Conservation (phyloP, 1,139 yeast species). For the Scheffersomyces cryptocercus region DNA sequence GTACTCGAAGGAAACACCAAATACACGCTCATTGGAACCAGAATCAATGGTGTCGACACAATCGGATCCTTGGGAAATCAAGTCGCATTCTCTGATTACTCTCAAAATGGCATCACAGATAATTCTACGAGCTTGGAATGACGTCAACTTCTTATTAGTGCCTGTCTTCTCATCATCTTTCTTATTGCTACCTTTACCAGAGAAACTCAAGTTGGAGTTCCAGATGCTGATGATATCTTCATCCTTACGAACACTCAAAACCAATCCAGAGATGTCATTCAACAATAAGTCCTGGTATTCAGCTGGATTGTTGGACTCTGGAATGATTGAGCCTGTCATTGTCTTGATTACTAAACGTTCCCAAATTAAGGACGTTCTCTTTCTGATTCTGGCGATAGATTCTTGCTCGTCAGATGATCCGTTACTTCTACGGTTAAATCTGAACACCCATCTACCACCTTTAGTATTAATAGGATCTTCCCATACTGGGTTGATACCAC, state of each 20-base stretch:
- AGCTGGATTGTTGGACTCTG: conserved; percentile 24
- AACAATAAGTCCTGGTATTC: conserved; percentile 39
- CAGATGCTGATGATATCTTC: conserved; percentile 55
- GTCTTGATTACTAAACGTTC: conserved; percentile 50
- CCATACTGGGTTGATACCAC: conserved; percentile 71
- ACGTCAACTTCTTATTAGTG: conserved; percentile 32
- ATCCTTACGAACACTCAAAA: conserved; percentile 49
- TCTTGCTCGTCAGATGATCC: conserved; percentile 10
- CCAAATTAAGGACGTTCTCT: conserved; percentile 50
- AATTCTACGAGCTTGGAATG: conserved; percentile 49
- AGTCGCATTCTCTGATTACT: conserved; percentile 51
- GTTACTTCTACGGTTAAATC: conserved; percentile 39
- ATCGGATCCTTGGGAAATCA: conserved; percentile 37
- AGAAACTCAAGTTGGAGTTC: conserved; percentile 50
- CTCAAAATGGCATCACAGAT: conserved; percentile 50
- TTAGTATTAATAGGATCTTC: conserved; percentile 64
- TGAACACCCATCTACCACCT: conserved; percentile 70
- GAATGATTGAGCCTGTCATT: conserved; percentile 46
- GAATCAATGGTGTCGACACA: conserved; percentile 31
- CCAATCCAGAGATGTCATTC: conserved; percentile 54
- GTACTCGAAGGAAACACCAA: conserved; percentile 49
- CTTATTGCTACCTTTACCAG: conserved; percentile 18
- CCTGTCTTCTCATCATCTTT: conserved; percentile 14
- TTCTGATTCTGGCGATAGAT: conserved; percentile 24
- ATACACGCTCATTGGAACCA: conserved; percentile 42